These are phyloP conservation scores for Pinus tabuliformis DNA, from an alignment of 75 land plant species.

Conservation along the genomic window DNA sequence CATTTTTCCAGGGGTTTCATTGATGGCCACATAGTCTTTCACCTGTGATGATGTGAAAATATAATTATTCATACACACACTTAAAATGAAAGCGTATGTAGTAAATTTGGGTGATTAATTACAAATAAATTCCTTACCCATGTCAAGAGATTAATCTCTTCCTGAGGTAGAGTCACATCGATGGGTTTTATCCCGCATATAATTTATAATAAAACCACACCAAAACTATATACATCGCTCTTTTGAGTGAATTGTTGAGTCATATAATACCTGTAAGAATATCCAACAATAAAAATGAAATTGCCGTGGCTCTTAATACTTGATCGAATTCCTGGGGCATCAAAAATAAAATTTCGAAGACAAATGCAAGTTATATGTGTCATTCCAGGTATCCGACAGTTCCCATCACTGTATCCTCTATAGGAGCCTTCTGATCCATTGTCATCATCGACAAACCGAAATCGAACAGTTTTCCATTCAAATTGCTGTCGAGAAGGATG, in stretches of 20 bases:
- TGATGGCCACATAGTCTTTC: not conserved
- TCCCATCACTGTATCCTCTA: not conserved
- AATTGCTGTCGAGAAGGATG: not conserved
- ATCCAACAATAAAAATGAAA: no score
- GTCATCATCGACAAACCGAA: slow-evolving; percentile 19
- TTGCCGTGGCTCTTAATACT: no score
- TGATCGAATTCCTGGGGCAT: no score
- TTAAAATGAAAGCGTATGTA: no score
- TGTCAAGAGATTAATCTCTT: not conserved
- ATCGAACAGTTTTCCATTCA: slow-evolving; percentile 19
- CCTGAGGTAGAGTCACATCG: not conserved
- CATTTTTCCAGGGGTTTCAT: not conserved
- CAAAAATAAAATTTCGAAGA: no score
- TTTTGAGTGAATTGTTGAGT: slow-evolving; percentile 6
- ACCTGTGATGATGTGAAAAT: not conserved
- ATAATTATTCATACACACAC: no score
- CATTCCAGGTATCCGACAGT: slow-evolving; percentile 18
- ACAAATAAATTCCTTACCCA: not conserved
- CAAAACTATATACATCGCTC: slow-evolving; percentile 19
- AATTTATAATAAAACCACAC: slow-evolving; percentile 8
- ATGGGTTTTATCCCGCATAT: not conserved
- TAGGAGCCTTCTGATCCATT: slow-evolving; percentile 2
- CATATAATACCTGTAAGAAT: not conserved
- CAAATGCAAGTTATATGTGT: not conserved
- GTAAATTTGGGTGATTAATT: no score